Percentiles rank a stretch among this genome's conserved stretches.
Conservation (phyloP, 176 grass and related monocot species). For the Alloteropsis semialata region DNA sequence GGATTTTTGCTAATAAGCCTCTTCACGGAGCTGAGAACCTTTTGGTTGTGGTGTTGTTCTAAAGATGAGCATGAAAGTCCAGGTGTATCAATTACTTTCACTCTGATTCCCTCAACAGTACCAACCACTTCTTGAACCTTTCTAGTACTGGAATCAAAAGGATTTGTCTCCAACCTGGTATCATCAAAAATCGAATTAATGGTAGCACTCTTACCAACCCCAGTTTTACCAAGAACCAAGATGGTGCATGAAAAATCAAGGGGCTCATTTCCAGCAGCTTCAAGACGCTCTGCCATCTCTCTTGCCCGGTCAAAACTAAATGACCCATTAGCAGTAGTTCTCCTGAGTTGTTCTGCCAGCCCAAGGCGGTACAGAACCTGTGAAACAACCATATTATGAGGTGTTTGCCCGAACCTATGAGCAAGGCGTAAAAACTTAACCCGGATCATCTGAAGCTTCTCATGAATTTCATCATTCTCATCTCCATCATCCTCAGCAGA, state of each 20-base stretch:
- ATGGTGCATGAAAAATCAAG: constrained; percentile 92
- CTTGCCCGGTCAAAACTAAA: constrained; percentile 74
- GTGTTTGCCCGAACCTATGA: constrained; percentile 77
- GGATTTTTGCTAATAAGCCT: constrained; percentile 61
- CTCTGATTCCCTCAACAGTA: constrained; percentile 69
- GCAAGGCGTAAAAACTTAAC: constrained; percentile 91
- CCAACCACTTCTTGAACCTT: constrained; percentile 76
- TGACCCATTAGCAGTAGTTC: constrained; percentile 55
- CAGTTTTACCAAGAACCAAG: constrained; percentile 89
- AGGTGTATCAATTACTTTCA: constrained; percentile 94
- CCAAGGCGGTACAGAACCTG: constrained; percentile 95
- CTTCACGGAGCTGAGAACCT: constrained; percentile 80
- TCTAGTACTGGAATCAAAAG: constrained; percentile 73
- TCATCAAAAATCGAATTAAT: constrained; percentile 93
- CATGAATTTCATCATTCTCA: constrained; percentile 77
- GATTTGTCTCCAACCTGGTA: constrained; percentile 55
- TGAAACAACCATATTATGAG: constrained; percentile 90
- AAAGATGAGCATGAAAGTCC: constrained; percentile 74
- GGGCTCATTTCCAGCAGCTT: constrained; percentile 57
- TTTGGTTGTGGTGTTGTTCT: constrained; percentile 74
- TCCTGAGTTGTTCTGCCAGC: constrained; percentile 85
- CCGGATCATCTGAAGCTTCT: constrained; percentile 92
- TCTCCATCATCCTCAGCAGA: constrained; percentile 52
- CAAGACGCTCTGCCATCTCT: constrained; percentile 78
- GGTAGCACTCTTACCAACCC: constrained; percentile 94